phyloP scores from a whole-genome alignment of 2,329 filamentous ascomycete species.

The Lasiodiplodia sp. region DNA sequence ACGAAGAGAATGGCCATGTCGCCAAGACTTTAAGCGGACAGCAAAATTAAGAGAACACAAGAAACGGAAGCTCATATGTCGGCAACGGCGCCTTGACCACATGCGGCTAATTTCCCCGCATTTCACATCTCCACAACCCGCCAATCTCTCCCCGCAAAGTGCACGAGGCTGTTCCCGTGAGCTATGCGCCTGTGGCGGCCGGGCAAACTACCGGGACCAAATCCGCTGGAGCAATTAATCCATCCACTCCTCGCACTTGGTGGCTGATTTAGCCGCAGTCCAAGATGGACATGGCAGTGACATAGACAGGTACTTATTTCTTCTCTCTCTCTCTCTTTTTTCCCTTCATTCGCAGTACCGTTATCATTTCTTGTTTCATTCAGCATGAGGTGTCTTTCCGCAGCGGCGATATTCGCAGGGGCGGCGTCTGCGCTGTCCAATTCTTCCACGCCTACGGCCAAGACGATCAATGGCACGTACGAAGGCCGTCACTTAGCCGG shows the following conservation, averaged over 20 bases:
- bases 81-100: conserved; percentile 5
- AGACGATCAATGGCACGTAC: conserved; percentile 30
- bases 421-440: conserved; percentile 9
- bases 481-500: conserved; percentile 21
- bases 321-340: neutral
- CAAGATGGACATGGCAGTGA: neutral
- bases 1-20: neutral
- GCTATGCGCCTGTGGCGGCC: neutral
- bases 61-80: neutral
- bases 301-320: neutral
- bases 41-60: neutral
- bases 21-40: neutral
- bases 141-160: conserved; percentile 1
- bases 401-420: neutral
- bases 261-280: conserved; percentile 13
- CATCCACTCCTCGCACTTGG: conserved; percentile 22
- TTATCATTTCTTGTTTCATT: neutral
- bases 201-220: neutral
- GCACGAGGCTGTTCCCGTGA: neutral
- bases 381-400: neutral
- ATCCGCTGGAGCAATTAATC: conserved; percentile 8
- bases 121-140: conserved; percentile 2
- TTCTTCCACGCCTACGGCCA: conserved; percentile 22
- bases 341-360: neutral
- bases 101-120: conserved; percentile 17